Base-by-base conservation (phyloP, 805 yeast genomes). In the Hanseniaspora guilliermondii region DNA sequence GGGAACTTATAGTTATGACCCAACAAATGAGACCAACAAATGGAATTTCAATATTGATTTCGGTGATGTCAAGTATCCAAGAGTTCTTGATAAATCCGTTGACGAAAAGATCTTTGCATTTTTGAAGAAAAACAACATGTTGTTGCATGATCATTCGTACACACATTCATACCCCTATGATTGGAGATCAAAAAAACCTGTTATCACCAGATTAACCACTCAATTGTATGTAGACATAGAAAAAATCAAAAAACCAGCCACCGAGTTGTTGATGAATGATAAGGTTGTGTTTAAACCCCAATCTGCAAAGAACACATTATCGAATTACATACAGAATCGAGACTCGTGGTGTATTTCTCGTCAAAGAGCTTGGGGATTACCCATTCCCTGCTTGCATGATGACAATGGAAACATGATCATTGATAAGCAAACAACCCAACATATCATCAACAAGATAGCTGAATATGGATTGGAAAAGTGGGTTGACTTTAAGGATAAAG, bases 281-380 rank as follows among this genome's bases (percentile, higher is more conserved):
- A 61, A 69, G 2, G 96, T 91, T 5, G 66, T 74, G 19, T 93
- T 93, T 63, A 69, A 73, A 47, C 98, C 98, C 0, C 78, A 74
- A 47, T 69, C 78, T 12, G 97, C 97, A 1, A 70, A 70, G 32
- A 82, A 77, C 49, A 74, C 97, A 58, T 73, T 93, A 35, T 61
- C 73, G 2, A 78, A 94, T 14, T 93, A 91, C 64, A 76, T 88
- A 30, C 73, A 71, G 21, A 80, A 82, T 49, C 78, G 98, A 68
- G 79, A 80, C 58, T 98, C 93, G 64, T 93, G 99, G 99, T 93
- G 98, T 69, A 88, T 93, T 33, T 89, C 97, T 1, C 75, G 99
- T 61, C 99, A 93, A 66, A 79, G 99, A 59, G 75, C 78, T 19
- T 93, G 99, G 99, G 99, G 99, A 46, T 97, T 93, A 35, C 98